Evolutionary conservation across 2,329 filamentous ascomycete genomes (phyloP), one percentile per base, ranked within the genome.

Genomic region (Diaporthe sp.): DNA sequence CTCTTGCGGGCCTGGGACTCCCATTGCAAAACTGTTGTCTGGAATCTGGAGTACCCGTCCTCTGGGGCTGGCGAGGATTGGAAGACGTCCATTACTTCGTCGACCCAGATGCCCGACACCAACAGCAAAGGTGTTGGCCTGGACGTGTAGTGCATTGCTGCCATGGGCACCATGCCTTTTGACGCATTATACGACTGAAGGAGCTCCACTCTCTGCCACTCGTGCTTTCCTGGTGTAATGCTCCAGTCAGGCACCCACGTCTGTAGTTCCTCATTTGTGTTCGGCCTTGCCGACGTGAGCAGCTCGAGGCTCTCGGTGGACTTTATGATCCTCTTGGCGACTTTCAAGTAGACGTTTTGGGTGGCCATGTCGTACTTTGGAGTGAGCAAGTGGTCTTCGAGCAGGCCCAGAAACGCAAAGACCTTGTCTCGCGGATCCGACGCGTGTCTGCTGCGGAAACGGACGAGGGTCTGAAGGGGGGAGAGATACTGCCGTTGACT

Each of bases 41-140:
- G 63, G 44, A 37, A 51, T 42, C 63, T 67, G 3, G 63, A 67
- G 44, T 67, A 49, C 15, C 63, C 63, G 28, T 67, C 63, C 31
- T 67, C 60, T 37, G 44, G 63, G 44, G 31, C 63, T 15, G 63
- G 17, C 22, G 22, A 34, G 37, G 44, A 17, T n/a, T 13, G 42
- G 20, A 49, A 67, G 20, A 67, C 28, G 7, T 47, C 25, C 5
- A 4, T 17, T 1, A 51, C 28, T 37, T 22, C 10, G 5, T 67
- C 44, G 12, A 51, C 44, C 63, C 44, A 67, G 15, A 37, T 51
- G 20, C 44, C 63, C 5, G 44, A 67, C 2, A 67, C 44, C 28
- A 9, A 37, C 42, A 67, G 28, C 28, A 67, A 51, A 51, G 31
- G 28, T n/a, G 44, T 49, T 3, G 28, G 12, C 2, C 9, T 15